Base-by-base conservation (phyloP, 2,329 filamentous ascomycete species). In the Fusarium lyarnte region DNA sequence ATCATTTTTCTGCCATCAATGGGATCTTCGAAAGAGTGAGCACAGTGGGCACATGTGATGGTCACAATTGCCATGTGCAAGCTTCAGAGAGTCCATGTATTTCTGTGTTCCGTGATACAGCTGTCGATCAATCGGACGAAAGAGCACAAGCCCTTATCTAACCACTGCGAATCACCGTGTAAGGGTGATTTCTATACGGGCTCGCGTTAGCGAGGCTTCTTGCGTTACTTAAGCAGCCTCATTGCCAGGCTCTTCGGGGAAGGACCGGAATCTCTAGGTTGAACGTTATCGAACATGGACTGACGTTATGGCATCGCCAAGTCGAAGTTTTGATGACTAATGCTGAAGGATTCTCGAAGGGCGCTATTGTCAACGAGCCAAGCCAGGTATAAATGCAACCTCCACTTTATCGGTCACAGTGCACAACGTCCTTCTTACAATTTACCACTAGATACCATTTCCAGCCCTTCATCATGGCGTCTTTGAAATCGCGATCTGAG, bases 381-480 rank as follows among this genome's bases (percentile, higher is more conserved):
- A 33, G 35, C 23, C 13, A 8, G n/a, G 13, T 33, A 52, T 52
- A 52, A 58, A 58, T 25, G n/a, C 1, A 21, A 23, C 3, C 38
- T 23, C 27, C 29, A 5, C 52, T 25, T 23, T 5, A 1, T 25
- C 2, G 1, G 14, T 33, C 6, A 21, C 3, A 2, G 1, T 23
- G 13, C 21, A 4, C 16, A 29, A 27, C 13, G 21, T 23, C 8
- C 12, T 12, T 45, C 12, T 10, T 25, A 13, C 38, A 33, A 21
- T 2, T 1, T 0, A 25, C 3, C 1, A 19, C 4, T 0, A 39
- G 10, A 31, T 6, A 2, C 9, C 17, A 2, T 1, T 6, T 4
- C 3, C 2, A 4, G 2, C 10, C 0, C 6, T 14, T 1, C 10
- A 54, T 6, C 13, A 71, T 68, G 63, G 1, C 2, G 4, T 19